Evolutionary conservation across 805 yeast genomes (phyloP), one percentile per base, ranked within the genome.

Genomic region (Lipomyces chichibuensis): DNA sequence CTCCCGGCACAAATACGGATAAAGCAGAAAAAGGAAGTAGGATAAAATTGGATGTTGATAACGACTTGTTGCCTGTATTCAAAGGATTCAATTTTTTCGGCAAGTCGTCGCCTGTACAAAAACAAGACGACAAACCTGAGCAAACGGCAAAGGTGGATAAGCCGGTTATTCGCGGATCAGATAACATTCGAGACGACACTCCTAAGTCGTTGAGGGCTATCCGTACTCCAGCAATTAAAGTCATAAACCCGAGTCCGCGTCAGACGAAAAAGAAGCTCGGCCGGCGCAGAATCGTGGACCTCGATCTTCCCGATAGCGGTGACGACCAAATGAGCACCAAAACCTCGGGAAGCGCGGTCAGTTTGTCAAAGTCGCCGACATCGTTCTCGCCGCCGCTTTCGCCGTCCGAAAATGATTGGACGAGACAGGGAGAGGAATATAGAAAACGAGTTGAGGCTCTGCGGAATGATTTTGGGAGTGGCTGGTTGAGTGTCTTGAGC

Each of bases 361-460:
- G 65, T 49, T 59, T 60, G n/a, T 25, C 62, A 17, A 65, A 62
- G 55, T 65, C 70, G 37, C 55, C 63, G 27, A 39, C 53, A 20
- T 51, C 52, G 49, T 29, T 56, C 27, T 56, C 59, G 17, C 62
- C 65, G 49, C 65, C 65, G 39, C 43, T 46, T 33, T 56, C 46
- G n/a, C 56, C 60, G 54, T 23, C 63, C 23, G 69, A 67, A 14
- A 61, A 64, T 25, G 68, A 67, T n/a, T 65, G 68, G 68, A 57
- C 65, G 0, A 73, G 71, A 64, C 56, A 65, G 52, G 71, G 73
- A 68, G 76, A 82, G 80, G 60, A 74, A 69, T 71, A 81, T 35
- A 57, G 70, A 52, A 61, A 81, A 66, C 79, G 77, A 17, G 77
- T 78, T 46, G 80, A 80, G 68, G 78, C 79, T 8, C 72, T 70